These are phyloP conservation scores for Phanerochaete sordida DNA, from an alignment of 768 basidiomycete species.

Conservation along the genomic window DNA sequence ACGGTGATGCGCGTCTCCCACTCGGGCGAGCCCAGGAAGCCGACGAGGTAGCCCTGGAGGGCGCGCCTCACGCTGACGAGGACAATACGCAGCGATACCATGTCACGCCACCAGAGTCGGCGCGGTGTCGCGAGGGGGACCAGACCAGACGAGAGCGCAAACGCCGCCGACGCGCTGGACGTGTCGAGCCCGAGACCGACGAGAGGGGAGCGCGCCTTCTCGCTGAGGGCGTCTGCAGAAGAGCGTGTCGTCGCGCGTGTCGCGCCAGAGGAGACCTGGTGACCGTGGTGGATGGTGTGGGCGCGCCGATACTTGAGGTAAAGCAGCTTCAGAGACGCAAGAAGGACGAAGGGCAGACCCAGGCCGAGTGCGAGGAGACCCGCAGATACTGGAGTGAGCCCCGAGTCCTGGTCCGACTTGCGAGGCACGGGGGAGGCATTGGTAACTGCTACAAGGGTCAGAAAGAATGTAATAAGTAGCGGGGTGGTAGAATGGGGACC, in stretches of 20 bases:
- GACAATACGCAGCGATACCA: neutral
- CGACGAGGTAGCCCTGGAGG: slow-evolving; percentile 20
- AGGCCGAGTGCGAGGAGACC: slow-evolving; percentile 10
- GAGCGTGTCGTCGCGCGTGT: neutral
- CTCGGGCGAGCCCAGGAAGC: slow-evolving; percentile 22
- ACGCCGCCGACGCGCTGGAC: neutral
- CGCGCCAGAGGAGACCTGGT: too few relatives aligned
- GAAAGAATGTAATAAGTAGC: too few relatives aligned
- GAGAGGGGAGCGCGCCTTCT: neutral
- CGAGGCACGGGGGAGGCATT: neutral
- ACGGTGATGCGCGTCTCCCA: slow-evolving; percentile 24
- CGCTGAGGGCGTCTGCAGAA: neutral
- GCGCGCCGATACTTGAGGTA: slow-evolving; percentile 20
- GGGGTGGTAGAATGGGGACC: too few relatives aligned
- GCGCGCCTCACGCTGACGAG: neutral
- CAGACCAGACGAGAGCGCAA: neutral
- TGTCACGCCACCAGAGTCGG: neutral
- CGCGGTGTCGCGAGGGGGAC: neutral
- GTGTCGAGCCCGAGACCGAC: slow-evolving; percentile 3
- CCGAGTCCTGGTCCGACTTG: neutral
- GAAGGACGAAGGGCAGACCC: slow-evolving; percentile 17
- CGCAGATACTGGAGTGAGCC: slow-evolving; percentile 5
- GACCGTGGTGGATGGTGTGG: slow-evolving; percentile 16
- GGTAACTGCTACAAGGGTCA: too few relatives aligned
- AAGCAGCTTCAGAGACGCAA: slow-evolving; percentile 16